Conservation (phyloP, 768 basidiomycete genomes). For the Russula vinacea region DNA sequence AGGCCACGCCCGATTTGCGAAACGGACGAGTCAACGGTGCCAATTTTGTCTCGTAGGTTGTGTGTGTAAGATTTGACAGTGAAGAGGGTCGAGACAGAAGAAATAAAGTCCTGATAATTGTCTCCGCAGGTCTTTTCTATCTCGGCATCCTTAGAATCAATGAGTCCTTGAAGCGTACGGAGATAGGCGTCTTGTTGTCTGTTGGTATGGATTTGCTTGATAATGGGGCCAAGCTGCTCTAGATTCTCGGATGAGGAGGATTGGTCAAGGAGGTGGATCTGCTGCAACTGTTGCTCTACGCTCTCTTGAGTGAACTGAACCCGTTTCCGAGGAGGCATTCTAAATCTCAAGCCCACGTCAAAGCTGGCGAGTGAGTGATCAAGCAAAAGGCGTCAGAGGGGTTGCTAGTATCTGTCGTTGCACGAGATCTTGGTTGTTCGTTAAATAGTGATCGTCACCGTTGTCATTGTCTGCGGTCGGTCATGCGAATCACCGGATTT, state of each 20-base stretch:
- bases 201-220: slow-evolving; percentile 88
- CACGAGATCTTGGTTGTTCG: neutral
- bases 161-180: slow-evolving; percentile 78
- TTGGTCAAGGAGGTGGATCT: slow-evolving; percentile 84
- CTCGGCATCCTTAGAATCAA: slow-evolving; percentile 91
- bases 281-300: slow-evolving; percentile 87
- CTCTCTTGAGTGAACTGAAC: slow-evolving; percentile 75
- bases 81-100: slow-evolving; percentile 93
- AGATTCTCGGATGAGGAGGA: slow-evolving; percentile 90
- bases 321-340: slow-evolving; percentile 71
- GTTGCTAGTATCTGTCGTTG: neutral
- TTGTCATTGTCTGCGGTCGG: neutral
- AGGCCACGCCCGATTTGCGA: slow-evolving; percentile 82
- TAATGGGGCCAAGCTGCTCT: slow-evolving; percentile 91
- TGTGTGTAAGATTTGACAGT: slow-evolving; percentile 95
- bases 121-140: slow-evolving; percentile 95
- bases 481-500: neutral
- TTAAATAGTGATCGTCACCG: neutral
- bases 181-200: slow-evolving; percentile 88
- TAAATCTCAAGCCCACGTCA: neutral
- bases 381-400: neutral
- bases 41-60: slow-evolving; percentile 87
- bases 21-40: slow-evolving; percentile 83
- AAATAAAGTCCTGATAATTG: slow-evolving; percentile 98
- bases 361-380: neutral